Evolutionary conservation across 1,284 basidiomycete genomes (phyloP).

Genomic region (Cryptococcus sp.): DNA sequence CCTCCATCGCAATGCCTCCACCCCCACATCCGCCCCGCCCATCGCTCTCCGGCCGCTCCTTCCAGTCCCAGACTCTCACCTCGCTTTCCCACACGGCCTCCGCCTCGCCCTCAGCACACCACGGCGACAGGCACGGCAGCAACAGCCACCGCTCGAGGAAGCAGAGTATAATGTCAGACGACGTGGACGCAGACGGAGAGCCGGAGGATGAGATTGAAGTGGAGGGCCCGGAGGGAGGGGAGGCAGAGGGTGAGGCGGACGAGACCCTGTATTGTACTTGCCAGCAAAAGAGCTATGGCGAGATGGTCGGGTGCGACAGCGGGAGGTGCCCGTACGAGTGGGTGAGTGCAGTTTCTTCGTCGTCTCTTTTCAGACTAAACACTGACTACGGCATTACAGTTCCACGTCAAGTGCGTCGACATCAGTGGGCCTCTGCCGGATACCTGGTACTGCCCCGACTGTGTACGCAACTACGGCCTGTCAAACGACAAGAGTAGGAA

Average conservation of each 20-base stretch:
- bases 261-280: constrained; percentile 80
- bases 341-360: constrained; percentile 59
- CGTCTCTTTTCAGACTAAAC: neutral
- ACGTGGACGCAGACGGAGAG: constrained; percentile 24
- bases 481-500: constrained; percentile 37
- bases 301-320: constrained; percentile 97
- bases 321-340: constrained; percentile 86
- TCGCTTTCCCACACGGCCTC: neutral
- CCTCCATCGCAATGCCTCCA: constrained; percentile 26
- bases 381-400: constrained; percentile 54
- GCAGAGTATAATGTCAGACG: constrained; percentile 6
- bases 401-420: constrained; percentile 78
- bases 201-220: constrained; percentile 27
- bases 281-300: constrained; percentile 67
- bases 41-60: constrained; percentile 16
- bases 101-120: neutral
- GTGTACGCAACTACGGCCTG: constrained; percentile 34
- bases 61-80: constrained; percentile 6
- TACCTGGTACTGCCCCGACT: constrained; percentile 74
- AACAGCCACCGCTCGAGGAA: neutral
- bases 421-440: constrained; percentile 67
- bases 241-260: constrained; percentile 37
- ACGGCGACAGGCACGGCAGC: neutral
- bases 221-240: constrained; percentile 24
- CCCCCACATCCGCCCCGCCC: constrained; percentile 25